Evolutionary conservation across 208 protist genomes (phyloP).

Genomic region (Crithidia expoeki): DNA sequence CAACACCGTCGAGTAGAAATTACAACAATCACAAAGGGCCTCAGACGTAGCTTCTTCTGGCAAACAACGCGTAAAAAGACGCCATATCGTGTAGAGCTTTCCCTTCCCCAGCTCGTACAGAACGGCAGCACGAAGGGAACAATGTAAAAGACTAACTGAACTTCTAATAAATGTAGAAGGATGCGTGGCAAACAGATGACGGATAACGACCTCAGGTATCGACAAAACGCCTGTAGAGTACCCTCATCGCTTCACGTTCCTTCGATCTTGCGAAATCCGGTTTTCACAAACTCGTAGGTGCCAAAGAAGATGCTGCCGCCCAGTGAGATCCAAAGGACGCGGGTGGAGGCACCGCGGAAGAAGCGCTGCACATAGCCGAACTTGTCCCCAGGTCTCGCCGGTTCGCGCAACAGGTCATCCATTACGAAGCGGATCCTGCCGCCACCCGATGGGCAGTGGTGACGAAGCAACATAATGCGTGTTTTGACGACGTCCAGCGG

Average conservation of each 20-base stretch:
- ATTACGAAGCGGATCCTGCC: conserved; percentile 43
- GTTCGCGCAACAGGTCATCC: conserved; percentile 55
- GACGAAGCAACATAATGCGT: conserved; percentile 87
- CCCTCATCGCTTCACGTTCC: not conserved
- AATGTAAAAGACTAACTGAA: too few species aligned
- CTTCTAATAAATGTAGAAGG: not conserved
- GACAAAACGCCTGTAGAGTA: too few species aligned
- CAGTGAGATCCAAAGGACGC: conserved; percentile 91
- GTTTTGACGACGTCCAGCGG: conserved; percentile 94
- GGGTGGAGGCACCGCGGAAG: conserved; percentile 81
- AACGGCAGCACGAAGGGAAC: too few species aligned
- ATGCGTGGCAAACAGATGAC: too few species aligned
- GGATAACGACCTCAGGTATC: too few species aligned
- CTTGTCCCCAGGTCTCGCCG: conserved; percentile 53
- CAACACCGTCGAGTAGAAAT: too few species aligned
- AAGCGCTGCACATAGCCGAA: conserved; percentile 83
- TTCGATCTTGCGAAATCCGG: conserved; percentile 15
- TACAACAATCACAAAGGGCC: too few species aligned
- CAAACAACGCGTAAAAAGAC: too few species aligned
- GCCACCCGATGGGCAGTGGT: conserved; percentile 8
- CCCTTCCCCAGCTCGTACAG: too few species aligned
- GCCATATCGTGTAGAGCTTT: too few species aligned
- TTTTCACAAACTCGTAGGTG: conserved; percentile 82
- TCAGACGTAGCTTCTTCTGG: too few species aligned
- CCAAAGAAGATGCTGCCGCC: conserved; percentile 93